A percentile compares a stretch with the other conserved stretches of the same genome.
Conservation (phyloP, 768 basidiomycete species). For the Hirschioporus abietinus region DNA sequence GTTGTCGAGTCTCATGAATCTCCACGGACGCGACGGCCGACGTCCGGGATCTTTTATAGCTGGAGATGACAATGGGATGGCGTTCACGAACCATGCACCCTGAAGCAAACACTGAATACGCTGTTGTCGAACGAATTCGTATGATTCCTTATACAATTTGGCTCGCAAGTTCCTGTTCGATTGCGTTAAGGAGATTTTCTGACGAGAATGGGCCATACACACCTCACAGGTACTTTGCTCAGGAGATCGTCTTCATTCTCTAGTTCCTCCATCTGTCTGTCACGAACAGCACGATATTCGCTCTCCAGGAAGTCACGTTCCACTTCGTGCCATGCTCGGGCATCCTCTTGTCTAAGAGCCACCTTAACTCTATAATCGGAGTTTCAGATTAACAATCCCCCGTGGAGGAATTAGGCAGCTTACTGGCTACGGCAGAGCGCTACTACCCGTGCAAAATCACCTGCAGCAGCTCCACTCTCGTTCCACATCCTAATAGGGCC, state of each 20-base stretch:
- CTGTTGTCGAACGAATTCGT: conserved; percentile 85
- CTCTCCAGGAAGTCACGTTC: conserved; percentile 75
- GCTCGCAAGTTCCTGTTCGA: conserved; percentile 66
- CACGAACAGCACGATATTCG: conserved; percentile 82
- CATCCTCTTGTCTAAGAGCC: conserved; percentile 68
- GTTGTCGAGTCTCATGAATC: conserved; percentile 82
- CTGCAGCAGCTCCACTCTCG: conserved; percentile 72
- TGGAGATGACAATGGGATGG: conserved; percentile 47
- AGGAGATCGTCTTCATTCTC: conserved; percentile 85
- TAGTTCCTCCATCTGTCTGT: conserved; percentile 85
- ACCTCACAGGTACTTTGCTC: conserved; percentile 84
- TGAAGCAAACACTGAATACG: conserved; percentile 82
- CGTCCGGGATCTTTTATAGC: conserved; percentile 44
- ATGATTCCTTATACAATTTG: conserved; percentile 85
- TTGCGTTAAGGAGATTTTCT: neutral
- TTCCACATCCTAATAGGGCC: conserved; percentile 60
- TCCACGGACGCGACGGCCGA: conserved; percentile 66
- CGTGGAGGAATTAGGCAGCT: conserved; percentile 24
- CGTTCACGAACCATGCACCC: conserved; percentile 91
- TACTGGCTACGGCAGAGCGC: conserved; percentile 82
- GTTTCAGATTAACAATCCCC: neutral
- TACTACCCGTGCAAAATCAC: conserved; percentile 74
- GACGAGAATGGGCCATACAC: conserved; percentile 20
- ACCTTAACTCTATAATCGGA: conserved; percentile 55
- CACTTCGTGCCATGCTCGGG: conserved; percentile 77